A percentile compares a stretch with the other conserved stretches of the same genome.
phyloP scores from a whole-genome alignment of 257 asterid species.

The Mentha longifolia region DNA sequence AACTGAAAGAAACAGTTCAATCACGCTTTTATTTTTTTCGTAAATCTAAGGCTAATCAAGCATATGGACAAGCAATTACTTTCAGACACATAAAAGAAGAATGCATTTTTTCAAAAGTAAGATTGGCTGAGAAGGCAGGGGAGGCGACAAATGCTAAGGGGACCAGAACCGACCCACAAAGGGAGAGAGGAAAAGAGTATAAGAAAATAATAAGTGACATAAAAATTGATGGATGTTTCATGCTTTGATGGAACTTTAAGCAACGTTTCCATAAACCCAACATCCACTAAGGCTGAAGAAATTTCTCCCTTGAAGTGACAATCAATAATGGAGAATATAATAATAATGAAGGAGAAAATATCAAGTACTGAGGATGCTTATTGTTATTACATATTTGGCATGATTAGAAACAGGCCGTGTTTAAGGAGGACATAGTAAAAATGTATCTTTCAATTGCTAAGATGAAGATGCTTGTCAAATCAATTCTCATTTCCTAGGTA shows the following conservation, averaged over 20 bases:
- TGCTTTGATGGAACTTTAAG: constrained; percentile 23
- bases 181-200: constrained; percentile 1
- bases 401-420: not conserved
- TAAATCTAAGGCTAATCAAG: constrained; percentile 27
- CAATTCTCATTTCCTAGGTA: not conserved
- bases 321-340: not conserved
- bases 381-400: constrained; percentile 6
- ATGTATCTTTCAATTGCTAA: not conserved
- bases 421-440: not conserved
- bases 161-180: constrained; percentile 3
- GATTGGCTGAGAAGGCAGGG: not conserved
- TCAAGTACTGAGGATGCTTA: constrained; percentile 1
- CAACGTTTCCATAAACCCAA: constrained; percentile 18
- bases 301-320: not conserved
- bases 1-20: constrained; percentile 36
- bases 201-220: not conserved
- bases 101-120: constrained; percentile 16
- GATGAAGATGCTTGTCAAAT: not conserved
- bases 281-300: constrained; percentile 11
- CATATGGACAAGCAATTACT: constrained; percentile 30
- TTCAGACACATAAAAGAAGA: constrained; percentile 3
- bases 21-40: not conserved
- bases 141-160: constrained; percentile 7
- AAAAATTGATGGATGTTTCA: not conserved
- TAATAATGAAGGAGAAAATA: not conserved